Conservation (phyloP, 2,329 filamentous ascomycete species). For the Colletotrichum navitas region DNA sequence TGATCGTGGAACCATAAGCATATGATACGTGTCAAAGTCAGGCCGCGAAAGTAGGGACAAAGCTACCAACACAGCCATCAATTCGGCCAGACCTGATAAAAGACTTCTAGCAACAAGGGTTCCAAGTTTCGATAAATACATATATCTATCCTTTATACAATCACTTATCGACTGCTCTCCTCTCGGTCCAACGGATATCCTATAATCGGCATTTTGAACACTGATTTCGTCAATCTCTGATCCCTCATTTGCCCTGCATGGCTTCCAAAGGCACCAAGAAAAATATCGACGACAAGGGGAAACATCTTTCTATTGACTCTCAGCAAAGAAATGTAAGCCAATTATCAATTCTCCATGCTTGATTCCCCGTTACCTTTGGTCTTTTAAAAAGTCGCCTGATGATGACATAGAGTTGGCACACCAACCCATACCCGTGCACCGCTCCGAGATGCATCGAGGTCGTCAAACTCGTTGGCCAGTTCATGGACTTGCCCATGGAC, state of each 20-base stretch:
- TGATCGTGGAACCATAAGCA: not conserved
- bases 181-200: not conserved
- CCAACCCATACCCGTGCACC: not conserved
- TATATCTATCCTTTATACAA: not conserved
- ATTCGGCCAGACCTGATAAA: not conserved
- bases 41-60: not conserved
- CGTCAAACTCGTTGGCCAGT: not conserved
- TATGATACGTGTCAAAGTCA: not conserved
- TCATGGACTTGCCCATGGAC: not conserved
- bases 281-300: not conserved
- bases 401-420: not conserved
- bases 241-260: not conserved
- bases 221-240: not conserved
- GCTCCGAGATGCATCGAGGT: not conserved
- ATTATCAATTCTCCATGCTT: not conserved
- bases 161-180: not conserved
- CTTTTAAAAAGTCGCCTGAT: not conserved
- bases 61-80: not conserved
- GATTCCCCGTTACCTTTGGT: too few relatives aligned
- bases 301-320: not conserved
- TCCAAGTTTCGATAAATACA: too few relatives aligned
- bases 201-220: not conserved
- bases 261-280: not conserved
- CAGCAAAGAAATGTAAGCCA: not conserved
- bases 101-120: not conserved